These are phyloP conservation scores for Aeschynomene evenia DNA, from an alignment of 306 rosid genomes.

Conservation along the genomic window DNA sequence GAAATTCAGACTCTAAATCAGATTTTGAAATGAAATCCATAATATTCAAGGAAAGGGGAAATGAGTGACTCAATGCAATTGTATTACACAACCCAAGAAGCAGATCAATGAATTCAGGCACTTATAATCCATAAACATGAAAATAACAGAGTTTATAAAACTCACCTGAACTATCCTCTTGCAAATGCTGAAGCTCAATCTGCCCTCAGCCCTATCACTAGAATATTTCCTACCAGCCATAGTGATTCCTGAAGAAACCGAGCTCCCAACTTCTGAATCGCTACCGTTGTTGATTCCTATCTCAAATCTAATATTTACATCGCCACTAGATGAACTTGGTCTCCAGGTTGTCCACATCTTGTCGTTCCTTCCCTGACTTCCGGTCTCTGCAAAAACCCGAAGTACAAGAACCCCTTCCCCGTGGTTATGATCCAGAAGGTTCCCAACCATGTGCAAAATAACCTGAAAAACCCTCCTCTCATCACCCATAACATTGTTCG, in stretches of 20 bases:
- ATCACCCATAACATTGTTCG: slow-evolving; percentile 86
- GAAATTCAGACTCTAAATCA: background rate
- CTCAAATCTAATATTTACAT: slow-evolving; percentile 83
- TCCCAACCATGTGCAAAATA: slow-evolving; percentile 96
- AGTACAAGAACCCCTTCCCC: slow-evolving; percentile 60
- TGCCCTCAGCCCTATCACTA: slow-evolving; percentile 70
- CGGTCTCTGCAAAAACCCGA: slow-evolving; percentile 62
- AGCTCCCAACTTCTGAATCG: slow-evolving; percentile 55
- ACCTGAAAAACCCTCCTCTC: slow-evolving; percentile 98
- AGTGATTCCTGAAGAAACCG: slow-evolving; percentile 40
- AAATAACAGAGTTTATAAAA: slow-evolving; percentile 3
- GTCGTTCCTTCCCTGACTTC: slow-evolving; percentile 90
- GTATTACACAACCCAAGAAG: slow-evolving; percentile 3
- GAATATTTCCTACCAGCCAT: slow-evolving; percentile 49
- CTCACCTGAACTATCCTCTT: slow-evolving; percentile 92
- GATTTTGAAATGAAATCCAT: background rate
- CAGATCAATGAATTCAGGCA: slow-evolving; percentile 4
- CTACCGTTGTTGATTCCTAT: slow-evolving; percentile 59
- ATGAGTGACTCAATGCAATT: background rate
- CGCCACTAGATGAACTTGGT: slow-evolving; percentile 73
- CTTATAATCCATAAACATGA: background rate
- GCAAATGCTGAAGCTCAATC: slow-evolving; percentile 90
- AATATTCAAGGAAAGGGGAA: background rate
- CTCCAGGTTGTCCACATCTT: slow-evolving; percentile 86
- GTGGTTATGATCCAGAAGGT: slow-evolving; percentile 61